Evolutionary conservation across 495 filamentous ascomycete species (phyloP).

Genomic region (Penicillium ochrochloron): DNA sequence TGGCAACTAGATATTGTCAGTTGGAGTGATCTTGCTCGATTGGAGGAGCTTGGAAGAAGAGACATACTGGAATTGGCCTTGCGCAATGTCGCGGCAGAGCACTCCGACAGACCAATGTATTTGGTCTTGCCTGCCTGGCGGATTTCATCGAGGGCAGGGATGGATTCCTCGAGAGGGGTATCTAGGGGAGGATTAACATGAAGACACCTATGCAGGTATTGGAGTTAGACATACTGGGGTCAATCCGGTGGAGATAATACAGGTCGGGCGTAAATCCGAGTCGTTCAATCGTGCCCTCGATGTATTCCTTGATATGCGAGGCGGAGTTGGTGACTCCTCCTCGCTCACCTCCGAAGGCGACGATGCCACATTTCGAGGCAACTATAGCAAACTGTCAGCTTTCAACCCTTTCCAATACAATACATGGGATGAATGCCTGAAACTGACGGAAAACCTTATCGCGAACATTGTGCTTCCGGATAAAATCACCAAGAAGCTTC

Average conservation of each 20-base stretch:
- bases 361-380: conserved; percentile 54
- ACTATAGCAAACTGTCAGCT: conserved; percentile 29
- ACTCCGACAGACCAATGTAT: conserved; percentile 53
- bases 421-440: not conserved
- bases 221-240: conserved; percentile 37
- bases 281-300: conserved; percentile 56
- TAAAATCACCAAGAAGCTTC: conserved; percentile 57
- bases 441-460: conserved; percentile 51
- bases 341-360: conserved; percentile 33
- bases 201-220: no score
- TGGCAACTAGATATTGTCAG: conserved; percentile 41
- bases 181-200: conserved; percentile 29
- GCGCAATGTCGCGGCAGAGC: conserved; percentile 49
- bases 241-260: conserved; percentile 48
- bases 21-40: not conserved
- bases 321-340: conserved; percentile 50
- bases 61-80: conserved; percentile 48
- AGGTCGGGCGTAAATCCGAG: conserved; percentile 54
- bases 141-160: conserved; percentile 50
- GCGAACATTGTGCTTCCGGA: conserved; percentile 56
- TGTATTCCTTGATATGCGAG: conserved; percentile 54
- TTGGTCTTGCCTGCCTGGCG: conserved; percentile 53
- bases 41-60: not conserved
- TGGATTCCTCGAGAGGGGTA: conserved; percentile 53
- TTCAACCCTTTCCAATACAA: no score